Evolutionary conservation across 306 rosid genomes (phyloP).

Genomic region (Corylus heterophylla): DNA sequence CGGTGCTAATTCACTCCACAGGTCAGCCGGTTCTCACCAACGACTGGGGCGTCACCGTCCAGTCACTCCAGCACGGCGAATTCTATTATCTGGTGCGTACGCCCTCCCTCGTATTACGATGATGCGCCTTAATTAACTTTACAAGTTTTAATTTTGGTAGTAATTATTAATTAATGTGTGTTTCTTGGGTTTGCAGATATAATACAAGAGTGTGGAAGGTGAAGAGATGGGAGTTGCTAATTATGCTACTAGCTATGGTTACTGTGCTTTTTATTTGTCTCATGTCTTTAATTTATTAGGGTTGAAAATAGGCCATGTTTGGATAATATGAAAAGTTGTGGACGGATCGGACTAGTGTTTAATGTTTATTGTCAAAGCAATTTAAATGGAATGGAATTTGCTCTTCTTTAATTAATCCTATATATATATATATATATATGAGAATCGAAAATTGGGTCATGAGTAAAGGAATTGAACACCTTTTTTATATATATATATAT

Average conservation of each 20-base stretch:
- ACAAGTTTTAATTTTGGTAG: too few species aligned
- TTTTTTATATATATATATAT: too few species aligned
- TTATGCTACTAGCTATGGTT: conserved; percentile 1
- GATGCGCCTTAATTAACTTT: not conserved
- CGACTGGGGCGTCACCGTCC: conserved; percentile 88
- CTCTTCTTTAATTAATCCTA: not conserved
- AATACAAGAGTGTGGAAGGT: conserved; percentile 44
- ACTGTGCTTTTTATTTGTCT: conserved; percentile 7
- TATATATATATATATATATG: not conserved
- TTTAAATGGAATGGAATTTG: not conserved
- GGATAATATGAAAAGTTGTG: conserved; percentile 34
- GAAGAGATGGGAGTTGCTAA: conserved; percentile 17
- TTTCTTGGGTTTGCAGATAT: conserved; percentile 56
- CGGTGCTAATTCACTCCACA: conserved; percentile 67
- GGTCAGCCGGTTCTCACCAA: conserved; percentile 87
- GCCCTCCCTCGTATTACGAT: too few species aligned
- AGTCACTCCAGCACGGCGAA: conserved; percentile 79
- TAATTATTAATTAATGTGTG: not conserved
- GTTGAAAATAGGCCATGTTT: conserved; percentile 3
- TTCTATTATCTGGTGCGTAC: conserved; percentile 67
- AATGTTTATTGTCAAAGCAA: not conserved
- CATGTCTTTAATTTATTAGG: conserved; percentile 22
- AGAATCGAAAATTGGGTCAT: not conserved
- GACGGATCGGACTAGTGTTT: conserved; percentile 1
- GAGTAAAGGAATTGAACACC: too few species aligned